Base-by-base conservation (phyloP, 768 basidiomycete genomes). In the Leccinum obscurum region DNA sequence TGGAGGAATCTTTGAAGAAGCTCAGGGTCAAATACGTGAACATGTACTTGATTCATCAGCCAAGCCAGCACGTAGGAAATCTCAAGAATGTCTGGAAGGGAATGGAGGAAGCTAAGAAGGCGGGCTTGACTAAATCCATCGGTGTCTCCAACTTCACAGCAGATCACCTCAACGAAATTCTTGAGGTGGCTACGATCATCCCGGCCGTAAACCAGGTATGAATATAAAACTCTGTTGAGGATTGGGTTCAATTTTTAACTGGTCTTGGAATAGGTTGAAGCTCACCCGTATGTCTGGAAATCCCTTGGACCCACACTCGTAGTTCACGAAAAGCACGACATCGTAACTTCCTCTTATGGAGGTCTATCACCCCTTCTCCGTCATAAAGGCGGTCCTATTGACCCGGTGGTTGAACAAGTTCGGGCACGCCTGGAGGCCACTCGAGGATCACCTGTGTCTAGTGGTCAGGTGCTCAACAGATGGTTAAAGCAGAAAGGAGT, bases 21-120 rank as follows among this genome's bases (percentile, higher is more conserved):
- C 75, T 89, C 6, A 72, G 78, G 14, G 70, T 85, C 55, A 76
- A 83, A 57, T 80, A 80, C 49, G 84, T 89, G 15, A 86, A 89
- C 67, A 70, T 88, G 57, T 89, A 83, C 72, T 74, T 90, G 59
- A 77, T 92, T 55, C 89, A 90, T 65, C 68, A 65, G 51, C 76
- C 85, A 4, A 65, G 59, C 7, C 60, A 70, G 2, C 74, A 77
- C 50, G 72, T 65, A 44, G 81, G 80, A 22, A 79, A 72, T 55
- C 71, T 88, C 55, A 75, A 76, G 58, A 77, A 83, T 24, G 69
- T 82, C 54, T 89, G 88, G 88, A 77, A 77, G 52, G 82, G 75
- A 6, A 81, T 90, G 81, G 87, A 89, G 66, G 81, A 79, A 44
- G 73, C 83, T 37, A 77, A 84, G 66, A 67, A 66, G 22, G 80